Conservation (phyloP, 1,139 yeast genomes). For the Nakaseomyces sp. region DNA sequence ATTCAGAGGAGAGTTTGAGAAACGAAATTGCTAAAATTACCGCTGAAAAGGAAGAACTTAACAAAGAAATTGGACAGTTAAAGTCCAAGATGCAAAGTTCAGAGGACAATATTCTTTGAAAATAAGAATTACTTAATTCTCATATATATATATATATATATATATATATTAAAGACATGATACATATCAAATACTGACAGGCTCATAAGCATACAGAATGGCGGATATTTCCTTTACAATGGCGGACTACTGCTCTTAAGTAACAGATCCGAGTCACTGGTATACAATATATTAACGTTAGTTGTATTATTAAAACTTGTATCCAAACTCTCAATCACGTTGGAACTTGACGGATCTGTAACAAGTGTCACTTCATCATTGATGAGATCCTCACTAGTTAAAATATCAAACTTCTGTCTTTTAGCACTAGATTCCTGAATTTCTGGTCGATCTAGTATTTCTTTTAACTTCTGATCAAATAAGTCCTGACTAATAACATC, state of each 20-base stretch:
- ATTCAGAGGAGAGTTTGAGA: slow-evolving; percentile 1
- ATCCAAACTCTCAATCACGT: background rate
- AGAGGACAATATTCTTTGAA: slow-evolving; percentile 2
- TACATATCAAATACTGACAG: too few species aligned
- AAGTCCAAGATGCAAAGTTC: slow-evolving; percentile 8
- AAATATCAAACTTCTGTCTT: background rate
- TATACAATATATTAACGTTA: background rate
- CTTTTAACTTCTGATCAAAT: background rate
- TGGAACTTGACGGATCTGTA: background rate
- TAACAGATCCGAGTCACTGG: background rate
- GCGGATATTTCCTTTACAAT: background rate
- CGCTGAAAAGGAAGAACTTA: slow-evolving; percentile 3
- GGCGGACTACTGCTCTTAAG: background rate
- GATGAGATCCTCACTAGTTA: background rate
- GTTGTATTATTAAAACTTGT: background rate
- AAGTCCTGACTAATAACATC: background rate
- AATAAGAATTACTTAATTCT: too few species aligned
- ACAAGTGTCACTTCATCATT: background rate
- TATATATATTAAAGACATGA: too few species aligned
- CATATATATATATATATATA: too few species aligned
- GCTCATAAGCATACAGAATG: too few species aligned
- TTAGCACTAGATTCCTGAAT: background rate
- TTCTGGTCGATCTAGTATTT: background rate
- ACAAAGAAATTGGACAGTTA: slow-evolving; percentile 6
- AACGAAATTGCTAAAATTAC: slow-evolving; percentile 11